Evolutionary conservation across 176 grass and related monocot genomes (phyloP), one percentile per base, ranked within the genome.

Genomic region (Carex pumila): DNA sequence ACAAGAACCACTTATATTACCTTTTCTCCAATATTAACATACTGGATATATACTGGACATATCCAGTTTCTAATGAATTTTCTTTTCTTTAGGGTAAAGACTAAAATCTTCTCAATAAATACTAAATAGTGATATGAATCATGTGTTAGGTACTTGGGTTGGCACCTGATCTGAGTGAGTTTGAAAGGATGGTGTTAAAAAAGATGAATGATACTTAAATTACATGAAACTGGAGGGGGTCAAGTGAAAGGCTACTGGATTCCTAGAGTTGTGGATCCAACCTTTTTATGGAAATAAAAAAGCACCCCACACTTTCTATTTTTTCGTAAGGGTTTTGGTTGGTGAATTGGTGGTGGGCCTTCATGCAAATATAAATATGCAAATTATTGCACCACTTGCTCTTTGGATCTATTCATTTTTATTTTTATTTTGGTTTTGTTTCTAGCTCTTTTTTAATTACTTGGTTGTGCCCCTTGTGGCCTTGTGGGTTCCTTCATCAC

Each of bases 211-310:
- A 50, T 50, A 50, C 47, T 50, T 50, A 12, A 11, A 58, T 58
- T 17, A 4, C 56, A 18, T 58, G 2, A 21, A 62, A 62, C 60
- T 62, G 60, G 60, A 62, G 60, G 3, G 60, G 19, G 7, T 62
- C n/a, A 21, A 25, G 3, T 8, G 1, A 21, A 29, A 21, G 7
- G 18, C 9, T 62, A 62, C 60, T 62, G 60, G 60, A 62, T 9
- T 62, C n/a, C 60, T 62, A n/a, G 21, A 62, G 4, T 43, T 14
- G 43, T 76, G 41, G 71, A 76, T 76, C 39, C 31, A 12, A 19
- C 41, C 71, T 50, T 76, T 76, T 76, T 76, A 49, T 19, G 71
- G 71, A 50, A 76, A 76, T 17, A 50, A 12, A 62, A 62, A 62
- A 62, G 19, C 60, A 62, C 1, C 37, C 71, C 41, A 76, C 41